Percentiles rank a stretch among this genome's conserved stretches.
phyloP scores from a whole-genome alignment of 805 yeast genomes.

The Yarrowia yakushimensis region DNA sequence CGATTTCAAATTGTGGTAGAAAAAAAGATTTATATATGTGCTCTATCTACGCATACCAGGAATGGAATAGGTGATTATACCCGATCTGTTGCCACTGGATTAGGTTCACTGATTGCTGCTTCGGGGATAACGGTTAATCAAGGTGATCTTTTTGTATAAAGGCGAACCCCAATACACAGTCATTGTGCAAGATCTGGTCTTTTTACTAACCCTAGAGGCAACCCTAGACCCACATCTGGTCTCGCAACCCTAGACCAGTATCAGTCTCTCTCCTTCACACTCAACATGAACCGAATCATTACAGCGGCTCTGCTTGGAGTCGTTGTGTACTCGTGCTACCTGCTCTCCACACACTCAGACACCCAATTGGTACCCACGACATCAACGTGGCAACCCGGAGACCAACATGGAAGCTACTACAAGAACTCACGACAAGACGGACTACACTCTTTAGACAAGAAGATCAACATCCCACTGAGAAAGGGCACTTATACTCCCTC shows the following conservation, averaged over 20 bases:
- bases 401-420: constrained; percentile 7
- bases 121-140: neutral
- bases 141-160: neutral
- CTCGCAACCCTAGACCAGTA: too few relatives aligned
- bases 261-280: too few relatives aligned
- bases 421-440: neutral
- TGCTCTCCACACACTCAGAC: neutral
- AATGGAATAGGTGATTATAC: too few relatives aligned
- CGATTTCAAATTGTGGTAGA: too few relatives aligned
- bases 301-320: neutral
- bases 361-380: neutral
- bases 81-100: neutral
- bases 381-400: constrained; percentile 3
- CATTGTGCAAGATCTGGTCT: too few relatives aligned
- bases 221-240: neutral
- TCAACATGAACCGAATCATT: neutral
- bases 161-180: neutral
- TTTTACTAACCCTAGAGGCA: too few relatives aligned
- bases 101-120: neutral
- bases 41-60: too few relatives aligned
- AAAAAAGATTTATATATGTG: too few relatives aligned
- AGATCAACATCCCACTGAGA: constrained; percentile 22
- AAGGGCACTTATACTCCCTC: constrained; percentile 8
- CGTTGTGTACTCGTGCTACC: neutral
- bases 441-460: neutral